A percentile compares a stretch with the other conserved stretches of the same genome.
These are phyloP conservation scores for Knoxdaviesia proteae DNA, from an alignment of 2,329 filamentous ascomycete genomes.

Conservation along the genomic window DNA sequence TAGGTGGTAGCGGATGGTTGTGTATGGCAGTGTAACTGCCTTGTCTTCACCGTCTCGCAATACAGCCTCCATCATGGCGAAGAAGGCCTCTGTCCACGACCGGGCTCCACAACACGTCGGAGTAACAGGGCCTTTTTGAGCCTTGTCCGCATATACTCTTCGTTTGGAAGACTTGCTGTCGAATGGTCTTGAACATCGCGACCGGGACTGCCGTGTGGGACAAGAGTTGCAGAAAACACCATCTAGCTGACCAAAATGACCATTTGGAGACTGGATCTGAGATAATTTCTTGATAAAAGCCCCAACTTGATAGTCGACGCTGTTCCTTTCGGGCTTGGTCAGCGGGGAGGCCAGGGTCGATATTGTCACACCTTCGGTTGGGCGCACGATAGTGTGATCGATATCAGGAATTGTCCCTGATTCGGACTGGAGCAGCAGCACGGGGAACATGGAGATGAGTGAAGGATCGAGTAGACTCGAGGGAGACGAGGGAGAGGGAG, in stretches of 20 bases:
- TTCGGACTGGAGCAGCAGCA: conserved; percentile 1
- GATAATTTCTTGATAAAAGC: conserved; percentile 23
- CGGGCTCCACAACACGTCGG: conserved; percentile 2
- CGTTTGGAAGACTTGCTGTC: too few species aligned
- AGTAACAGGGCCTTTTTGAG: too few species aligned
- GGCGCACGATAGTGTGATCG: too few species aligned
- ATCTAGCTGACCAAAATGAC: conserved; percentile 19
- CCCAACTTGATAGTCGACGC: conserved; percentile 25
- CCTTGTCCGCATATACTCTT: too few species aligned
- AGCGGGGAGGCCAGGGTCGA: conserved; percentile 9
- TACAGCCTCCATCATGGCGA: conserved; percentile 31
- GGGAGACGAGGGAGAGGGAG: not conserved
- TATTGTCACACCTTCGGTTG: too few species aligned
- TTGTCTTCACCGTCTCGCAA: conserved; percentile 40
- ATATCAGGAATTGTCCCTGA: too few species aligned
- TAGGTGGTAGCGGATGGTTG: conserved; percentile 30
- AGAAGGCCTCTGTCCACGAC: conserved; percentile 37
- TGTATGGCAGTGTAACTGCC: conserved; percentile 35
- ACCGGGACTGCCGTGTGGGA: too few species aligned
- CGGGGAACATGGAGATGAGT: conserved; percentile 4
- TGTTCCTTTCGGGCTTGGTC: conserved; percentile 13
- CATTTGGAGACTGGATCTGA: conserved; percentile 20
- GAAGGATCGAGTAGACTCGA: not conserved
- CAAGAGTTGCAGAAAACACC: too few species aligned
- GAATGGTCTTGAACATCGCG: too few species aligned